Percentiles rank a stretch among this genome's conserved stretches.
Conservation (phyloP, 345 rosid genomes). For the Salix exigua region DNA sequence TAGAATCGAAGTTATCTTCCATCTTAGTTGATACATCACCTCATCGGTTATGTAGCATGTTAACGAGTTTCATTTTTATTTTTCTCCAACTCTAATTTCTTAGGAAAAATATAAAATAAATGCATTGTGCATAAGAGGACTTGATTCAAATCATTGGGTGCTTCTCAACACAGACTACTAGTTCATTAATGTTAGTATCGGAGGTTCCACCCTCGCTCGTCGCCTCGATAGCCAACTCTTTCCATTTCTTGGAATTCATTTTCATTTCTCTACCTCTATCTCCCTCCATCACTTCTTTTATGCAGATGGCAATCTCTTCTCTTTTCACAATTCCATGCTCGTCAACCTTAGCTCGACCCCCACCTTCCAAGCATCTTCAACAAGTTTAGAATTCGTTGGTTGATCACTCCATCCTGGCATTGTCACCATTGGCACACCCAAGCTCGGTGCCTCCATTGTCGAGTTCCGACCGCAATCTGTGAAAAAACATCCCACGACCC, state of each 20-base stretch:
- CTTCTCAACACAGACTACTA: not conserved
- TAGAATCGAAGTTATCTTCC: too few species aligned
- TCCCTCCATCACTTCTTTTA: conserved; percentile 21
- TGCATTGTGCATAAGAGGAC: not conserved
- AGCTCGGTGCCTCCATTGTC: too few species aligned
- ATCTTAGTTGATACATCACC: too few species aligned
- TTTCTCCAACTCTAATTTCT: too few species aligned
- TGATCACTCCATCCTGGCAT: conserved; percentile 33
- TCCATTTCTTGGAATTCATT: conserved; percentile 15
- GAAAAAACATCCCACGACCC: too few species aligned
- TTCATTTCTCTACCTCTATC: conserved; percentile 3
- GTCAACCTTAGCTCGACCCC: conserved; percentile 19
- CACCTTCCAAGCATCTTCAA: conserved; percentile 25
- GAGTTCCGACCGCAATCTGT: too few species aligned
- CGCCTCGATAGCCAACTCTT: conserved; percentile 23
- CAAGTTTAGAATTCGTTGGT: conserved; percentile 21
- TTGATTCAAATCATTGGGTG: not conserved
- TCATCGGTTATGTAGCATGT: too few species aligned
- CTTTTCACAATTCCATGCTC: conserved; percentile 15
- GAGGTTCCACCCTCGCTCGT: conserved; percentile 15
- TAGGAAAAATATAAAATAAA: not conserved
- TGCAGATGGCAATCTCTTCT: conserved; percentile 19
- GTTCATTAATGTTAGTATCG: conserved; percentile 9
- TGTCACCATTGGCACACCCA: conserved; percentile 28
- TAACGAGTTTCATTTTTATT: too few species aligned